Base-by-base conservation (phyloP, 106 monocot species). In the Acorus calamus region DNA sequence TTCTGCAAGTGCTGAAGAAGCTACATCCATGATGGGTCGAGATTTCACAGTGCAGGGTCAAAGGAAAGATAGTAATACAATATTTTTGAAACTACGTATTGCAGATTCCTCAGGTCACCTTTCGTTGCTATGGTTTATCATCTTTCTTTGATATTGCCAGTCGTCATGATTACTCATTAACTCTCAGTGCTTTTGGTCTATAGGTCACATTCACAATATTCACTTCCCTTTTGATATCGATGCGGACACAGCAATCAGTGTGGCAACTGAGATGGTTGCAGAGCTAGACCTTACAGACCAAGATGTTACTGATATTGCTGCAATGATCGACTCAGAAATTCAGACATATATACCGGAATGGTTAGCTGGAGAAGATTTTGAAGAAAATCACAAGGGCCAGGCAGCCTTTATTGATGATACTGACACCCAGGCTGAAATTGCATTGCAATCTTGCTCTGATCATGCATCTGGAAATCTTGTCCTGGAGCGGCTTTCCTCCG, bases 301-400 rank as follows among this genome's bases (percentile, higher is more conserved):
- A 61, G 84, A 92, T 60, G 77, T 84, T 46, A 84, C 74, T 14
- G 47, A 71, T 3, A 84, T 92, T 69, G 91, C 91, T 55, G 74
- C 56, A 63, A 84, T 84, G 86, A 92, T 92, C 10, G 84, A 92
- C 55, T 41, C 76, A 11, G 91, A 83, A 61, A 92, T 92, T 65
- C 76, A 76, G 48, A 64, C 68, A 10, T 74, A 86, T 73, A 63
- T 79, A 53, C 86, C 86, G 10, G 72, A 81, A 8, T 92, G 83
- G 91, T 48, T 56, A 3, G 14, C 68, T 3, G 72, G 57, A 11
- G 64, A 73, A 3, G 47, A 7, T 10, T 6, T 64, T 50, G 11
- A 50, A 51, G 74, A 70, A 2, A 53, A 68, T 53, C 61, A 68
- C 61, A 64, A 13, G 42, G 53, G 53, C 65, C 52, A 63, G 41